Evolutionary conservation across 345 rosid genomes (phyloP).

Genomic region (Cardamine resedifolia): DNA sequence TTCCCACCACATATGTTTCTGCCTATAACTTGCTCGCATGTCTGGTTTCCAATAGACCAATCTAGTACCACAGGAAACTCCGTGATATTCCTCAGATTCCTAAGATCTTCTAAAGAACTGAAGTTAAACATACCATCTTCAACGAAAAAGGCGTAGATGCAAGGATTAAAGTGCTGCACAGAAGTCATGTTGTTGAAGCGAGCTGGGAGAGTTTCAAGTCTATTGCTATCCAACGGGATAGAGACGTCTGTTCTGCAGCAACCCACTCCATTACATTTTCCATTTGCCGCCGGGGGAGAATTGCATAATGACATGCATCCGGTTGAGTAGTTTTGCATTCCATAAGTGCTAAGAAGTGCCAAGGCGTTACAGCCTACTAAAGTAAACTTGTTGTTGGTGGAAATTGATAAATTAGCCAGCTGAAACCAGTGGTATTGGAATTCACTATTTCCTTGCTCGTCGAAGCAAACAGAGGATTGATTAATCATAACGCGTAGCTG

Average conservation of each 20-base stretch:
- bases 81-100: neutral
- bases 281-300: neutral
- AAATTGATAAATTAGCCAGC: neutral
- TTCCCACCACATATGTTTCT: neutral
- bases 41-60: neutral
- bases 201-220: neutral
- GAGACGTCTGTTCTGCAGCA: conserved; percentile 35
- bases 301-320: conserved; percentile 42
- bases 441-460: neutral
- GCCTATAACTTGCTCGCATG: neutral
- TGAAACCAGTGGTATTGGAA: neutral
- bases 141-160: conserved; percentile 41
- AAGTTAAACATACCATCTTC: conserved; percentile 15
- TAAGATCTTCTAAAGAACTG: neutral
- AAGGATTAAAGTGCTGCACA: conserved; percentile 19
- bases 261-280: conserved; percentile 35
- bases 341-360: neutral
- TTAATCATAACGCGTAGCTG: conserved; percentile 9
- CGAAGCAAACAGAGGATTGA: neutral
- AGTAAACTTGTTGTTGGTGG: conserved; percentile 27
- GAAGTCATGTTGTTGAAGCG: neutral
- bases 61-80: neutral
- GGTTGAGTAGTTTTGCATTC: neutral
- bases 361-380: conserved; percentile 38
- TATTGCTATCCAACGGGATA: conserved; percentile 10